phyloP scores from a whole-genome alignment of 2,329 filamentous ascomycete genomes.

The Trichoderma sp. region DNA sequence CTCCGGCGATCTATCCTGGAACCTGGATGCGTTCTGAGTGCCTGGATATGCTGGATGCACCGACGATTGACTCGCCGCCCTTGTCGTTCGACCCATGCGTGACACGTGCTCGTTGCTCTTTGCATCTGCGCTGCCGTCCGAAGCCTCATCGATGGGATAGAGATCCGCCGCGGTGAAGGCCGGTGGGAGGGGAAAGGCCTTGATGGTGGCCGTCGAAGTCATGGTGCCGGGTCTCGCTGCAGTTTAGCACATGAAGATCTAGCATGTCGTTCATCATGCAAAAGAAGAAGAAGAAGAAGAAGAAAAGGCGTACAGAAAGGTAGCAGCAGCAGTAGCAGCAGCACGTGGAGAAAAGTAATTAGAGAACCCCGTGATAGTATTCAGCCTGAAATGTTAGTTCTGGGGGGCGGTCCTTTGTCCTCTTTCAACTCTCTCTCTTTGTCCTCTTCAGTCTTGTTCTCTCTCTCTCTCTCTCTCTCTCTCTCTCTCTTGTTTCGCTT shows the following conservation, averaged over 20 bases:
- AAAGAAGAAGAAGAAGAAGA: background rate
- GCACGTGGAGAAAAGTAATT: background rate
- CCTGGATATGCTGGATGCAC: constrained; percentile 33
- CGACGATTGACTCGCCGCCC: constrained; percentile 24
- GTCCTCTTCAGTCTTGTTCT: too few relatives aligned
- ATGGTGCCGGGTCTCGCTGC: constrained; percentile 13
- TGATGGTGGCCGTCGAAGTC: constrained; percentile 17
- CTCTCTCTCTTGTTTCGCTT: background rate
- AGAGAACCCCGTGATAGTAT: constrained; percentile 1
- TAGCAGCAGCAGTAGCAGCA: background rate
- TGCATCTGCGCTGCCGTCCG: background rate
- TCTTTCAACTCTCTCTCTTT: background rate
- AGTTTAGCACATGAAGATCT: background rate
- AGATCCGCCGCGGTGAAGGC: constrained; percentile 13
- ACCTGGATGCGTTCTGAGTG: constrained; percentile 28
- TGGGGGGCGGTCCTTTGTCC: background rate
- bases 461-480: background rate
- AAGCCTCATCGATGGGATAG: constrained; percentile 15
- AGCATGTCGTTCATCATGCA: background rate
- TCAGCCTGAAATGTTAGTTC: background rate
- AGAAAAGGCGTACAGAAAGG: background rate
- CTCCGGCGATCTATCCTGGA: constrained; percentile 25
- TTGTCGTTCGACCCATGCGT: constrained; percentile 10
- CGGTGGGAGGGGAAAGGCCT: constrained; percentile 14
- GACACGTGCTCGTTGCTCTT: background rate